A percentile compares a stretch with the other conserved stretches of the same genome.
phyloP scores from a whole-genome alignment of 768 basidiomycete genomes.

The Rhizopogon vesiculosus region DNA sequence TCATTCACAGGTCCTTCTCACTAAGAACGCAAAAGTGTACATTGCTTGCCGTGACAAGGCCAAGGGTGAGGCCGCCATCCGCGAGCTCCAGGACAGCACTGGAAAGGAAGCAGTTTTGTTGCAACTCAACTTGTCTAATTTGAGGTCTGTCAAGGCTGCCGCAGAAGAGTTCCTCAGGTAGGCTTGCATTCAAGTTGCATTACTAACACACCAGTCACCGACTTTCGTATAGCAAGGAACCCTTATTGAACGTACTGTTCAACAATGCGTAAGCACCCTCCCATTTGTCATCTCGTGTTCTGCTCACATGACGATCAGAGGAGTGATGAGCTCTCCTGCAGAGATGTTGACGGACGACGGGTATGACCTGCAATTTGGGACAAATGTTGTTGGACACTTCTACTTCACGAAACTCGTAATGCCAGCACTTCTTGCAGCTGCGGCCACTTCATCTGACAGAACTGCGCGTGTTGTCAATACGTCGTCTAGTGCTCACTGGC shows the following conservation, averaged over 20 bases:
- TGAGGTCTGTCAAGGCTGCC: conserved; percentile 32
- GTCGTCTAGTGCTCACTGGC: conserved; percentile 14
- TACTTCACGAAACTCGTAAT: conserved; percentile 20
- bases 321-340: conserved; percentile 20
- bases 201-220: not conserved
- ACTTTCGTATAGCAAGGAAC: not conserved
- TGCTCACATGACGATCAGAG: conserved; percentile 5
- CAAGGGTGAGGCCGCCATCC: too few relatives aligned
- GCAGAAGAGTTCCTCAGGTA: conserved; percentile 36
- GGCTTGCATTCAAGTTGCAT: not conserved
- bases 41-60: too few relatives aligned
- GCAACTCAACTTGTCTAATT: conserved; percentile 17
- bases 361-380: conserved; percentile 33
- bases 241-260: conserved; percentile 15
- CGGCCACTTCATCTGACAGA: conserved; percentile 16
- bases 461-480: conserved; percentile 29
- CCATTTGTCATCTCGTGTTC: not conserved
- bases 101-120: too few relatives aligned
- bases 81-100: too few relatives aligned
- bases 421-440: conserved; percentile 5
- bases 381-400: conserved; percentile 21
- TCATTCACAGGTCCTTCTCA: conserved; percentile 13
- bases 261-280: conserved; percentile 21
- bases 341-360: conserved; percentile 18
- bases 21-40: conserved; percentile 21